Evolutionary conservation across 495 filamentous ascomycete genomes (phyloP), one percentile per base, ranked within the genome.

Genomic region (Cairneyella variabilis): DNA sequence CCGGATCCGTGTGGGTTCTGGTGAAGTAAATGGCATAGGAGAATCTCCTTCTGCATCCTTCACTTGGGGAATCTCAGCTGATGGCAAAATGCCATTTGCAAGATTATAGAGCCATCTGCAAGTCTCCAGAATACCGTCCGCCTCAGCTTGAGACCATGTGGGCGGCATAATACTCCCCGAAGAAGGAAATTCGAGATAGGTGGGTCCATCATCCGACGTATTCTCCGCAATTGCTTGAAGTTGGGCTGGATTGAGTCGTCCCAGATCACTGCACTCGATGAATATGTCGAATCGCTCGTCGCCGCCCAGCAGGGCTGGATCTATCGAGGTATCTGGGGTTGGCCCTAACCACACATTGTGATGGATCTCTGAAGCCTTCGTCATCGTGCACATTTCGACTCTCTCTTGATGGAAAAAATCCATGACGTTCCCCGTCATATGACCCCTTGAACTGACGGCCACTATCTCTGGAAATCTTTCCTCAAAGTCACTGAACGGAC

Each of bases 401-500:
- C 91, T 80, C 67, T 98, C 93, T 70, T 86, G 88, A 60, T 93
- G 84, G 66, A 88, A 87, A 64, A 98, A 95, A 66, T 97, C 91
- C 59, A 95, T 75, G n/a, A 91, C 83, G 20, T 84, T 79, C 12
- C 84, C 88, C 5, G 89, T 95, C 42, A 84, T 67, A 30, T 79
- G 75, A 14, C 91, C 91, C 36, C 73, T 64, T 1, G 89, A 85
- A 65, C 95, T 83, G 23, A 89, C 71, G 0, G 89, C 78, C 10
- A 97, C 84, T 17, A 96, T 69, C 7, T 81, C 73, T 0, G 83
- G 75, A 62, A 86, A 74, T n/a, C 77, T 74, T 30, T 79, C 67
- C 66, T 97, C 92, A 32, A 98, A 82, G 17, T 87, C 75, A 28
- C 66, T 64, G 60, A 96, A 97, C 0, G 82, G 69, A 63, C 79